These are phyloP conservation scores for Pichia deserticola DNA, from an alignment of 805 yeast species.

Conservation along the genomic window DNA sequence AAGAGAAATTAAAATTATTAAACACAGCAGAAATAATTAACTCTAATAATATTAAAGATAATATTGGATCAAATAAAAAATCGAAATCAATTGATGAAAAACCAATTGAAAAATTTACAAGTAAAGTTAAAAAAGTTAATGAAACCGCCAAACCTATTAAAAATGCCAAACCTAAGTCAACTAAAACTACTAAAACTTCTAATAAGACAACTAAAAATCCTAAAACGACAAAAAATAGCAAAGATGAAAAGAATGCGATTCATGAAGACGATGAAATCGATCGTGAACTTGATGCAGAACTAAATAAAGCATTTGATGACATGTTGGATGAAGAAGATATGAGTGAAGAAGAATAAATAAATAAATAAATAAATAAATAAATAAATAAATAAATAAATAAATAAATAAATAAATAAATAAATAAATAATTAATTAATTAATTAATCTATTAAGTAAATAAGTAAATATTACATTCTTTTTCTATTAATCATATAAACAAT, in stretches of 20 bases:
- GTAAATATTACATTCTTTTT: too few species aligned
- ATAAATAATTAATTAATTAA: too few species aligned
- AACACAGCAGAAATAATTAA: background rate
- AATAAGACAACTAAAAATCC: background rate
- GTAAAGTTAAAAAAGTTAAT: too few species aligned
- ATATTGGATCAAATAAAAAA: too few species aligned
- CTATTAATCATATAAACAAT: too few species aligned
- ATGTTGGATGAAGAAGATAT: constrained; percentile 19
- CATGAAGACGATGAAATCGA: background rate
- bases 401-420: constrained; percentile 4
- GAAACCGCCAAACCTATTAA: background rate
- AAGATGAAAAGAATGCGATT: background rate
- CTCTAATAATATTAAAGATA: too few species aligned
- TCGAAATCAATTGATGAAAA: too few species aligned
- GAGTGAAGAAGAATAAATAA: constrained; percentile 23
- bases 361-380: constrained; percentile 5
- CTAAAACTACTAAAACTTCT: background rate
- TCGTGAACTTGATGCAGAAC: constrained; percentile 5
- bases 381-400: constrained; percentile 4
- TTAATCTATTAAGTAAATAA: too few species aligned
- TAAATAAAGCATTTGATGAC: constrained; percentile 10
- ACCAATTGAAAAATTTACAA: too few species aligned
- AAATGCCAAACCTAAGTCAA: too few species aligned
- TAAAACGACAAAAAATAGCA: background rate
- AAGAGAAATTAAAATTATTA: background rate